Evolutionary conservation across 176 grass and related monocot genomes (phyloP).

Genomic region (Phragmites australis): DNA sequence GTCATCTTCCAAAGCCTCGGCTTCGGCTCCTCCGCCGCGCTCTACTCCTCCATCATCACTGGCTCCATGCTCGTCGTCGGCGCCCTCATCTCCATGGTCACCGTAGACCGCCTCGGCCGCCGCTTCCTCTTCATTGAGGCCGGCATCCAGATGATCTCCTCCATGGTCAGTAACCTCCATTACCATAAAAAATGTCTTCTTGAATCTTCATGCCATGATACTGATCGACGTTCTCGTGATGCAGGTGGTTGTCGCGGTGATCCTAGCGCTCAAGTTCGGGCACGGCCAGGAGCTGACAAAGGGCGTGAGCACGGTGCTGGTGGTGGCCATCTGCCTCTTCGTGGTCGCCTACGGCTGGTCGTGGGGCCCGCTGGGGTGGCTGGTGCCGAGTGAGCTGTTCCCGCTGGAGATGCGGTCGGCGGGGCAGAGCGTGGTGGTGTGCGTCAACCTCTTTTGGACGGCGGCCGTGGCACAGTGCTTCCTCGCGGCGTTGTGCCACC

Average conservation of each 20-base stretch:
- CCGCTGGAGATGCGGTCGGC: constrained; percentile 90
- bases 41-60: constrained; percentile 87
- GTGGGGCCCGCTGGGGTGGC: constrained; percentile 95
- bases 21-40: constrained; percentile 58
- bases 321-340: constrained; percentile 85
- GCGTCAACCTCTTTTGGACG: constrained; percentile 97
- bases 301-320: constrained; percentile 56
- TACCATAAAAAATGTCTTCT: background rate
- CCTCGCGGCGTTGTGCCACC: constrained; percentile 88
- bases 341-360: constrained; percentile 93
- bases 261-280: constrained; percentile 84
- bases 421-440: constrained; percentile 95
- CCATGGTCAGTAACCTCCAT: constrained; percentile 52
- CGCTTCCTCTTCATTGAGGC: constrained; percentile 91
- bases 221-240: background rate
- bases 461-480: constrained; percentile 96
- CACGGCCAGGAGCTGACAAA: constrained; percentile 61
- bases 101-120: constrained; percentile 77
- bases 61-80: constrained; percentile 90
- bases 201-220: background rate
- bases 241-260: constrained; percentile 60
- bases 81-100: constrained; percentile 76
- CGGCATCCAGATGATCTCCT: constrained; percentile 79
- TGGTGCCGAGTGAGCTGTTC: constrained; percentile 92
- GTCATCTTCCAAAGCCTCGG: constrained; percentile 97